A percentile compares a stretch with the other conserved stretches of the same genome.
phyloP scores from a whole-genome alignment of 257 asterid species.

The Haberlea rhodopensis region DNA sequence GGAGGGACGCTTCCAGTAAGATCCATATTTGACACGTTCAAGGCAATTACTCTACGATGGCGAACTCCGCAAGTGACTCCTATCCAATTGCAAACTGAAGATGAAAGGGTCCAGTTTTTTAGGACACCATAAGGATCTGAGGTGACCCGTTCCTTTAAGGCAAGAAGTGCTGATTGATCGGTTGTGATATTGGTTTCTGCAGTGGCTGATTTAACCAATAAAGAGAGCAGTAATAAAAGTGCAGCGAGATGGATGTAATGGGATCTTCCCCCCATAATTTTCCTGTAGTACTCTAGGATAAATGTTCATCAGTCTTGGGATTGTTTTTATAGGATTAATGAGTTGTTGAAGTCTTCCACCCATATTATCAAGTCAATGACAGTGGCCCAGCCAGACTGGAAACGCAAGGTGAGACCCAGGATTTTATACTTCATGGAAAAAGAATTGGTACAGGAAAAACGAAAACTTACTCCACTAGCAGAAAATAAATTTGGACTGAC shows the following conservation, averaged over 20 bases:
- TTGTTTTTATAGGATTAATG: too few species aligned
- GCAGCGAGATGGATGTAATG: not conserved
- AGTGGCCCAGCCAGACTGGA: too few species aligned
- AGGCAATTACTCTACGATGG: conserved; percentile 7
- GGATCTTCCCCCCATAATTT: not conserved
- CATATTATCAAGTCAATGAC: not conserved
- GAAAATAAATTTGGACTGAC: too few species aligned
- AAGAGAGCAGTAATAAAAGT: not conserved
- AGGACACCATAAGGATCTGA: not conserved
- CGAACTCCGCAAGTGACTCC: conserved; percentile 22
- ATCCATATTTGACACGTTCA: conserved; percentile 19
- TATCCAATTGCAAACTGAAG: conserved; percentile 5
- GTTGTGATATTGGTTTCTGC: not conserved
- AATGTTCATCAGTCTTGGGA: not conserved
- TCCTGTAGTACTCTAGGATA: not conserved
- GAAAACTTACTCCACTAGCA: too few species aligned
- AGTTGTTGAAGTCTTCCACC: not conserved
- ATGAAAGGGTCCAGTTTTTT: conserved; percentile 7
- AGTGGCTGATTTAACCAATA: not conserved
- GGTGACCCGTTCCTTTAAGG: conserved; percentile 11
- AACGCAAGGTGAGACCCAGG: too few species aligned
- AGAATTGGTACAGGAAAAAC: too few species aligned
- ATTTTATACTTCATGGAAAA: too few species aligned
- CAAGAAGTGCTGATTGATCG: conserved; percentile 15
- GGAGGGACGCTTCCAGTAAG: conserved; percentile 34